Evolutionary conservation across 2,329 filamentous ascomycete species (phyloP), one percentile per base, ranked within the genome.

Genomic region (Cercospora zeina): DNA sequence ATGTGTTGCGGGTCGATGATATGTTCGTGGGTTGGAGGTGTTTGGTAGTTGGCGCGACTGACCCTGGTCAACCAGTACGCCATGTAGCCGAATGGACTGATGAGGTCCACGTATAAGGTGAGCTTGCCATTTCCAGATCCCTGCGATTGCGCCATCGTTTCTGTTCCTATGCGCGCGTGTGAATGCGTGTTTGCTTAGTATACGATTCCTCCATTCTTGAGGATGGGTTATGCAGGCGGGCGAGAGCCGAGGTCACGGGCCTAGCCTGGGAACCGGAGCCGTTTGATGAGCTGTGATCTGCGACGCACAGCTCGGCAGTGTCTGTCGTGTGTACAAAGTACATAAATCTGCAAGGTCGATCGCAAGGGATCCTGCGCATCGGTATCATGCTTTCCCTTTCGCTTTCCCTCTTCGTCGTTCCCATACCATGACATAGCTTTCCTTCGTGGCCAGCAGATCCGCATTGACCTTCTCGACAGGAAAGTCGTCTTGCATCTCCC

Each of bases 361-460:
- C 14, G 24, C 37, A 14, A 3, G 1, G 37, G 9, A 2, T 47
- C 3, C 2, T 27, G 42, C 14, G 5, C 27, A n/a, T n/a, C 7
- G 5, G 14, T 4, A 39, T 62, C 54, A 57, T 11, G 65, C 66
- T 47, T 65, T 70, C 45, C 61, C 62, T 39, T 66, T 67, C 7
- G 24, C 34, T 54, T 67, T 66, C 13, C 61, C 59, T 54, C 88
- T 72, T 77, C 92, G 85, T 76, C 89, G 83, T 80, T 97, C 95
- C 95, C 95, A 97, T 49, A 99, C 86, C 84, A 97, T 96, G 62
- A 97, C 78, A 80, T 97, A 97, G 60, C 90, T 90, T 82, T 99
- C 95, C 57, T 93, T 91, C 0, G 96, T 89, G 72, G 96, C 96
- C 67, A 99, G 75, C 70, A 96, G 84, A 80, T 99, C 93, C 66